Base-by-base conservation (phyloP, 768 basidiomycete genomes). In the Naematelia encephala region DNA sequence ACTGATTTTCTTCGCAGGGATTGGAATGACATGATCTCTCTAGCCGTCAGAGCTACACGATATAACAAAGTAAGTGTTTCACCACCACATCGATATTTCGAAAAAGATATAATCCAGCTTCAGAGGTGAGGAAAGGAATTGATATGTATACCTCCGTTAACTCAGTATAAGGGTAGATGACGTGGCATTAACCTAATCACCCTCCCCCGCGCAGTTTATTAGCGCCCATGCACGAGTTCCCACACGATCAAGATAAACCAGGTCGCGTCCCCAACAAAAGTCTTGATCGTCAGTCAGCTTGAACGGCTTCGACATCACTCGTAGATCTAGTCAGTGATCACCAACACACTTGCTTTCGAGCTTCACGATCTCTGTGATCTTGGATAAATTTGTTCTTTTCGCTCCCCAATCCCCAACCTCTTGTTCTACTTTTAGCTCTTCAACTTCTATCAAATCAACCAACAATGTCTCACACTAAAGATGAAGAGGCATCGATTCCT, bases 401-500 rank as follows among this genome's bases (percentile, higher is more conserved):
- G n/a, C n/a, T n/a, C n/a, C n/a, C n/a, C n/a, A n/a, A n/a, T n/a
- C n/a, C n/a, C n/a, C n/a, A n/a, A n/a, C 34, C 34, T 8, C 34
- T 39, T 39, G 16, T 16, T 39, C 8, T 8, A 39, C 8, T 39
- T 39, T 39, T n/a, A 16, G 16, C 34, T 8, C 34, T 39, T 39
- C 8, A 16, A 39, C 8, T 8, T 39, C 16, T 16, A 39, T 39
- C 34, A 39, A 39, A n/a, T n/a, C n/a, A n/a, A n/a, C n/a, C n/a
- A n/a, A 28, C n/a, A 27, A 52, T 55, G 54, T 19, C 39, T 19
- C 29, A 55, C 23, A n/a, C 14, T 25, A 55, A 43, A 39, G 72
- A 73, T 52, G 30, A 54, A 45, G 72, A 73, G 50, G 42, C 61
- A 12, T 66, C 65, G 19, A 64, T 74, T 21, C 70, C 72, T 52